A percentile compares a stretch with the other conserved stretches of the same genome.
Evolutionary conservation across 345 rosid genomes (phyloP).

Genomic region (Gossypium anomalum): DNA sequence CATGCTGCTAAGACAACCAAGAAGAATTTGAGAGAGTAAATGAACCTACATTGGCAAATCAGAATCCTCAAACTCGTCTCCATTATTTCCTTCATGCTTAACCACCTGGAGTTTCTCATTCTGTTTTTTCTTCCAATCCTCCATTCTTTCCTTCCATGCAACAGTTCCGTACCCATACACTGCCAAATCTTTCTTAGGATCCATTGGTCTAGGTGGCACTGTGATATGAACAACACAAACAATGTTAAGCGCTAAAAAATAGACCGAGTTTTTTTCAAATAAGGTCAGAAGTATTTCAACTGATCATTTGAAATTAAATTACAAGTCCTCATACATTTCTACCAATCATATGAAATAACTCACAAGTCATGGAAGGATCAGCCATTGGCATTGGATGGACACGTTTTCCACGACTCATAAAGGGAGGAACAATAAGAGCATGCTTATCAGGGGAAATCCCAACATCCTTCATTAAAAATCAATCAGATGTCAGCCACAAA

Average conservation of each 20-base stretch:
- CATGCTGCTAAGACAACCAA: not conserved
- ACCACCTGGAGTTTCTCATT: conserved; percentile 61
- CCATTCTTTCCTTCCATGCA: conserved; percentile 93
- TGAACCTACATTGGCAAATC: conserved; percentile 66
- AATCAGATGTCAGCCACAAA: not conserved
- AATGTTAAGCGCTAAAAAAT: not conserved
- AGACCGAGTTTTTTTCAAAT: not conserved
- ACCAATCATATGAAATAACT: conserved; percentile 21
- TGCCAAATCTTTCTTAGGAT: conserved; percentile 76
- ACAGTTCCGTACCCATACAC: conserved; percentile 88
- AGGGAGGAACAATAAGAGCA: conserved; percentile 75
- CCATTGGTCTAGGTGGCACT: conserved; percentile 86
- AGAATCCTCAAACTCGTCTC: conserved; percentile 49
- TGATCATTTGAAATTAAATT: conserved; percentile 11
- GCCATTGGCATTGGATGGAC: conserved; percentile 46
- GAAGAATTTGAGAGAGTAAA: not conserved
- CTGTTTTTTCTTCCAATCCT: conserved; percentile 80
- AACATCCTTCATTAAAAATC: conserved; percentile 43
- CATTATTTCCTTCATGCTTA: conserved; percentile 48
- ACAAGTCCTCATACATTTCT: not conserved
- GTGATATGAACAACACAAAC: conserved; percentile 24
- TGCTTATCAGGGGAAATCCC: conserved; percentile 71
- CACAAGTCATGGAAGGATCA: conserved; percentile 58
- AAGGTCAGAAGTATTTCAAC: not conserved
- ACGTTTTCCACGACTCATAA: conserved; percentile 44